Conservation (phyloP, 257 asterid genomes). For the Penstemon newberryi region DNA sequence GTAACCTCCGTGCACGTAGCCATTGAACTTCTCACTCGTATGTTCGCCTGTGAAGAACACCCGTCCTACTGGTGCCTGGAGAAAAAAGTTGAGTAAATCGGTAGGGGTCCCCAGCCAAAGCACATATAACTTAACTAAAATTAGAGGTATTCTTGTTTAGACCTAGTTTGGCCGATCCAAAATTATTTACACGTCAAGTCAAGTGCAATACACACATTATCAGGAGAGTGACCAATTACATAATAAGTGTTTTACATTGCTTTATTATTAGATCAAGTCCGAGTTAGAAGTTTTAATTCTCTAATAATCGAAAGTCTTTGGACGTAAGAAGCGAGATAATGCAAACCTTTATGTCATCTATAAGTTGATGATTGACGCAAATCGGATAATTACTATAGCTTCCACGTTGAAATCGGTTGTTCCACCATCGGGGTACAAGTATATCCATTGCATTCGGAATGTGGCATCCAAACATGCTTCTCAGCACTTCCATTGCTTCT, state of each 20-base stretch:
- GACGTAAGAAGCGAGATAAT: constrained; percentile 14
- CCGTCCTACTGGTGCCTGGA: constrained; percentile 90
- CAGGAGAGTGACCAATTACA: too few relatives aligned
- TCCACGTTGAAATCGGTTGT: constrained; percentile 82
- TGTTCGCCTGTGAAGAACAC: constrained; percentile 91
- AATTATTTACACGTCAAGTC: too few relatives aligned
- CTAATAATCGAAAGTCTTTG: not conserved
- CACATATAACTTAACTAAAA: too few relatives aligned
- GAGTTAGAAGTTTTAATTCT: too few relatives aligned
- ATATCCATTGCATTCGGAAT: constrained; percentile 75
- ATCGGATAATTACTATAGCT: constrained; percentile 92
- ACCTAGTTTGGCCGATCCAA: too few relatives aligned
- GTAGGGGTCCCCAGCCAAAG: too few relatives aligned
- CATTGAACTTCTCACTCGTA: constrained; percentile 80
- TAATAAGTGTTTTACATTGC: too few relatives aligned
- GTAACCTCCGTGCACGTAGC: constrained; percentile 93
- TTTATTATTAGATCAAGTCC: too few relatives aligned
- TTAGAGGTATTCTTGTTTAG: too few relatives aligned
- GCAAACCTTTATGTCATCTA: constrained; percentile 68
- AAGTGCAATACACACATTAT: too few relatives aligned
- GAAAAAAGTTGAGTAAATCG: not conserved
- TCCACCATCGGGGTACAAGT: constrained; percentile 97
- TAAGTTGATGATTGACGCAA: constrained; percentile 52
- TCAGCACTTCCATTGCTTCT: constrained; percentile 91
- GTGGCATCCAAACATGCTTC: constrained; percentile 79